These are phyloP conservation scores for Boeremia lycopersici DNA, from an alignment of 2,329 filamentous ascomycete species.

Conservation along the genomic window DNA sequence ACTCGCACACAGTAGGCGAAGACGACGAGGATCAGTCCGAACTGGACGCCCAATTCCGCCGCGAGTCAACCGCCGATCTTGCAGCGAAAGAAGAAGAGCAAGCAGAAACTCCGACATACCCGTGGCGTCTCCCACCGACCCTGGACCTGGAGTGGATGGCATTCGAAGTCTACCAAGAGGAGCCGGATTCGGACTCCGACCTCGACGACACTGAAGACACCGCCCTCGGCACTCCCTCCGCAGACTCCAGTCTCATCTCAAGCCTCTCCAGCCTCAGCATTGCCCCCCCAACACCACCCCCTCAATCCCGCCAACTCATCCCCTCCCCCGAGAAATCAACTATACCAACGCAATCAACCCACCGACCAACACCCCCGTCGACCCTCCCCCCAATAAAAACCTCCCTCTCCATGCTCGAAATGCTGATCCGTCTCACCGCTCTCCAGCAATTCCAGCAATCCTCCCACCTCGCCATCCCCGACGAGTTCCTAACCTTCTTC, in stretches of 20 bases:
- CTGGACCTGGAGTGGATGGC: slow-evolving; percentile 91
- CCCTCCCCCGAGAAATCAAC: slow-evolving; percentile 33
- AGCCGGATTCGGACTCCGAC: slow-evolving; percentile 62
- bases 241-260: slow-evolving; percentile 47
- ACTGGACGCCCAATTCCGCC: slow-evolving; percentile 52
- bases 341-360: slow-evolving; percentile 8
- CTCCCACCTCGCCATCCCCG: slow-evolving; percentile 86
- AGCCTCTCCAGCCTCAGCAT: slow-evolving; percentile 57
- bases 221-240: slow-evolving; percentile 14
- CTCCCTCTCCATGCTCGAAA: slow-evolving; percentile 82
- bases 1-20: slow-evolving; percentile 46
- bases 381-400: slow-evolving; percentile 62
- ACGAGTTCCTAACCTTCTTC: slow-evolving; percentile 89
- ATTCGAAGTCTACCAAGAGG: slow-evolving; percentile 79
- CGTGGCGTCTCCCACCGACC: slow-evolving; percentile 71
- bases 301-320: slow-evolving; percentile 21
- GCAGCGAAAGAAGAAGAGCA: slow-evolving; percentile 13
- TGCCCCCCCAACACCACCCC: slow-evolving; percentile 32
- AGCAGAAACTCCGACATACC: slow-evolving; percentile 35
- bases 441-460: slow-evolving; percentile 91
- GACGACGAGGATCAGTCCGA: slow-evolving; percentile 51
- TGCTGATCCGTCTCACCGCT: slow-evolving; percentile 82
- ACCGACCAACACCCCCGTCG: slow-evolving; percentile 19
- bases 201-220: slow-evolving; percentile 47
- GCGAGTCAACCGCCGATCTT: slow-evolving; percentile 46